Evolutionary conservation across 176 grass and related monocot species (phyloP).

Genomic region (Canna indica): DNA sequence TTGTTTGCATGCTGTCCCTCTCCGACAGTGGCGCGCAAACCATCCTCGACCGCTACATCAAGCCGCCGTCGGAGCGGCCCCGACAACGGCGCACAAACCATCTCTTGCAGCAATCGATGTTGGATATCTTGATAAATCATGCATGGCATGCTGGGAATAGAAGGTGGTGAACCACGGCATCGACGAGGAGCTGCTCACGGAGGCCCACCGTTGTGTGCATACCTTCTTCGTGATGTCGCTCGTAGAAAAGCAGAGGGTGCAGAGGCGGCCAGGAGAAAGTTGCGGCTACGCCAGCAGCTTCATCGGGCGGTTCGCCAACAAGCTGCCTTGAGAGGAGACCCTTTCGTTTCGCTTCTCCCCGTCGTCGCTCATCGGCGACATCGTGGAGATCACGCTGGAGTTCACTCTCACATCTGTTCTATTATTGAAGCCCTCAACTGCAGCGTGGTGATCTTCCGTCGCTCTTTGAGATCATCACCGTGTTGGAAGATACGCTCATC

Average conservation of each 20-base stretch:
- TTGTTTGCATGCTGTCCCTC: no score
- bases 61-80: no score
- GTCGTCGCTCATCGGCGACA: background rate
- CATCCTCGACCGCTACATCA: no score
- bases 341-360: constrained; percentile 54
- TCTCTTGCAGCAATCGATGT: background rate
- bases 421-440: no score
- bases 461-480: no score
- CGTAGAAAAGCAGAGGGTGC: constrained; percentile 68
- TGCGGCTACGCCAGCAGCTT: constrained; percentile 98
- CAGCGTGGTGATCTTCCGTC: no score
- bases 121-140: background rate
- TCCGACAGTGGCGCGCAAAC: no score
- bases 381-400: no score
- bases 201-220: constrained; percentile 59
- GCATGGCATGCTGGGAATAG: background rate
- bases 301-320: constrained; percentile 58
- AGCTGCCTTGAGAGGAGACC: constrained; percentile 97
- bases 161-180: constrained; percentile 69
- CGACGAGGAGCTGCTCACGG: constrained; percentile 34
- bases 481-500: background rate
- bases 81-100: no score
- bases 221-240: constrained; percentile 74
- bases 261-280: constrained; percentile 40
- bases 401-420: no score